Conservation (phyloP, 192 early-diverging fungal species). For the Entomortierella parvispora region DNA sequence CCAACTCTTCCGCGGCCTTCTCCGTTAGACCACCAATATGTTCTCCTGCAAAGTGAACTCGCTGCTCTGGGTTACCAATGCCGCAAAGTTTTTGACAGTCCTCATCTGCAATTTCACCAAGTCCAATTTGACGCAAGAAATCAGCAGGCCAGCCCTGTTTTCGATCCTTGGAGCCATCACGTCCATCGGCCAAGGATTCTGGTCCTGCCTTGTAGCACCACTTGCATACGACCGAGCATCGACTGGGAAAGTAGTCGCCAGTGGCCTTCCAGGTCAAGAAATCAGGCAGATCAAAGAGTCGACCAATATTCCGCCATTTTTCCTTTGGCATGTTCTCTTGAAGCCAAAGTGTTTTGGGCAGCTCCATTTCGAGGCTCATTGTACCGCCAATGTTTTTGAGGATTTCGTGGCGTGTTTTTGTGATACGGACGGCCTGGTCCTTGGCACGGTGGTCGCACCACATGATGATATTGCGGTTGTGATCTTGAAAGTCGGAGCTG, state of each 20-base stretch:
- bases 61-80: conserved; percentile 27
- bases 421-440: conserved; percentile 69
- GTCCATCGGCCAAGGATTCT: too few relatives aligned
- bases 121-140: conserved; percentile 65
- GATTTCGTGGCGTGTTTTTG: conserved; percentile 64
- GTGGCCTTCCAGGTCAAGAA: conserved; percentile 76
- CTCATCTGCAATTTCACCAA: conserved; percentile 60
- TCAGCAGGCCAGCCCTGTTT: conserved; percentile 64
- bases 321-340: conserved; percentile 62
- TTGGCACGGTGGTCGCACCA: conserved; percentile 82
- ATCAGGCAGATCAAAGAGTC: conserved; percentile 80
- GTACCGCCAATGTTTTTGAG: conserved; percentile 71
- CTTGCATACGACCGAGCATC: conserved; percentile 77
- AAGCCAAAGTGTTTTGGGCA: conserved; percentile 82
- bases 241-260: conserved; percentile 57
- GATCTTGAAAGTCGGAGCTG: conserved; percentile 52
- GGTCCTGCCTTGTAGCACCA: conserved; percentile 66
- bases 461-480: conserved; percentile 68
- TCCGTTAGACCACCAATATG: conserved; percentile 63
- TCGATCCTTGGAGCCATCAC: too few relatives aligned
- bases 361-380: conserved; percentile 79
- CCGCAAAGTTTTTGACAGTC: conserved; percentile 58
- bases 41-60: conserved; percentile 62
- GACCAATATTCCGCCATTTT: conserved; percentile 56
- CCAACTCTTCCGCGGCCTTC: conserved; percentile 65